Evolutionary conservation across 345 rosid species (phyloP).

Genomic region (Erysimum cheiranthoides): DNA sequence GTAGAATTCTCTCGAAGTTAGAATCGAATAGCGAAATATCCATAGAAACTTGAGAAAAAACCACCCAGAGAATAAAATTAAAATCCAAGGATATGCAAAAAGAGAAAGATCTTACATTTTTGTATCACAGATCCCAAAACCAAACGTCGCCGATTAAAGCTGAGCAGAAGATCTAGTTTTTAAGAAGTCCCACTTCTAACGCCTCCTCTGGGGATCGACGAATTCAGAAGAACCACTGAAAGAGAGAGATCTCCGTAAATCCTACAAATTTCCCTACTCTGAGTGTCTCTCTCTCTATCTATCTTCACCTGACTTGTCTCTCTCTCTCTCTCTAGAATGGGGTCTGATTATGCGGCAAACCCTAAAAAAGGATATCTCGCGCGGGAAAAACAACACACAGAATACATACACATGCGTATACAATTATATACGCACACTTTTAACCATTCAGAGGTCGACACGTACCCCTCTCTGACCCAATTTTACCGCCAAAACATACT

Average conservation of each 20-base stretch:
- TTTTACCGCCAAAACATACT: slow-evolving; percentile 50
- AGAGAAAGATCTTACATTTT: slow-evolving; percentile 34
- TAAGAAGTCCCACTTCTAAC: slow-evolving; percentile 21
- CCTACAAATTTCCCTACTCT: slow-evolving; percentile 26
- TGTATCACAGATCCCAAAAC: slow-evolving; percentile 39
- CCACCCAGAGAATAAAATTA: background rate
- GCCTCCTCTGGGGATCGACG: slow-evolving; percentile 20
- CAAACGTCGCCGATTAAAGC: slow-evolving; percentile 31
- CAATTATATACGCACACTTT: slow-evolving; percentile 15
- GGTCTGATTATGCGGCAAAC: slow-evolving; percentile 42
- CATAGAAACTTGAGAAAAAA: background rate
- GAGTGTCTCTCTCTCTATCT: slow-evolving; percentile 16
- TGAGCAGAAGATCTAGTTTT: slow-evolving; percentile 28
- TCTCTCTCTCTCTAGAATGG: slow-evolving; percentile 34
- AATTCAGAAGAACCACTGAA: slow-evolving; percentile 25
- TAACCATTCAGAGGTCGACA: slow-evolving; percentile 5
- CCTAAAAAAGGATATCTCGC: slow-evolving; percentile 47
- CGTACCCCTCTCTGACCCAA: slow-evolving; percentile 32
- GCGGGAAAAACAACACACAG: slow-evolving; percentile 51
- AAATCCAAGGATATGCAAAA: slow-evolving; percentile 5
- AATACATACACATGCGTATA: slow-evolving; percentile 45
- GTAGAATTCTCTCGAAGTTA: slow-evolving; percentile 11
- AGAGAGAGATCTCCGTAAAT: slow-evolving; percentile 26
- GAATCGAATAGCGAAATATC: slow-evolving; percentile 19
- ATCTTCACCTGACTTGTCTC: slow-evolving; percentile 32